Evolutionary conservation across 2,329 filamentous ascomycete genomes (phyloP).

Genomic region (Fusarium praegraminearum): DNA sequence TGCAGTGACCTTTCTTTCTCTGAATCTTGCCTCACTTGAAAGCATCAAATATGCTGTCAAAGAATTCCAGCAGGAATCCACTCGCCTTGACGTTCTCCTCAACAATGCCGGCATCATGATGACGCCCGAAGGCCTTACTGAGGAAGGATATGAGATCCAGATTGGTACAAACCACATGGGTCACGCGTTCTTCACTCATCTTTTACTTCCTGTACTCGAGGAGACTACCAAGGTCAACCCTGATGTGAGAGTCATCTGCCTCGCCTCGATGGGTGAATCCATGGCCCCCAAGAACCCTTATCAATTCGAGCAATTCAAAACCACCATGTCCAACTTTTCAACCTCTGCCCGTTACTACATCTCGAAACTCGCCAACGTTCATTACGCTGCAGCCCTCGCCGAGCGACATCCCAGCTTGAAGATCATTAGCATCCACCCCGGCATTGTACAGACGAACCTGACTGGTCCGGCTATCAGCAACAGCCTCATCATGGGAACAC

Average conservation of each 20-base stretch:
- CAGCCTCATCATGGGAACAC: neutral
- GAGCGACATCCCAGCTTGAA: slow-evolving; percentile 4
- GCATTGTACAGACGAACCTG: neutral
- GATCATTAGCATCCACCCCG: slow-evolving; percentile 3
- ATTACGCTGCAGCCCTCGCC: slow-evolving; percentile 11
- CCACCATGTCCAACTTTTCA: neutral
- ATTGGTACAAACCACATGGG: slow-evolving; percentile 15
- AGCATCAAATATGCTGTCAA: slow-evolving; percentile 3
- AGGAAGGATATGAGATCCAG: slow-evolving; percentile 16
- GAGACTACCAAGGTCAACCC: slow-evolving; percentile 4
- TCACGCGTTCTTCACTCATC: neutral
- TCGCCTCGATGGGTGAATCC: neutral
- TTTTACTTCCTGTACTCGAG: neutral
- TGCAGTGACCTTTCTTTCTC: fast-evolving
- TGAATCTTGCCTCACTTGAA: neutral
- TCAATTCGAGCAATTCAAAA: slow-evolving; percentile 16
- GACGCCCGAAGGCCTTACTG: slow-evolving; percentile 2
- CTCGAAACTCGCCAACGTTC: slow-evolving; percentile 14
- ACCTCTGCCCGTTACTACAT: neutral
- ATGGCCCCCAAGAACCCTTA: slow-evolving; percentile 2
- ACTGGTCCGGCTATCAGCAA: neutral
- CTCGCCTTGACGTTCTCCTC: neutral
- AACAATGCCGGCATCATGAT: slow-evolving; percentile 24
- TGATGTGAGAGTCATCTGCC: slow-evolving; percentile 2
- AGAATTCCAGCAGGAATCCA: neutral